phyloP scores from a whole-genome alignment of 2,329 filamentous ascomycete species.

The Nannizzia gypsea region DNA sequence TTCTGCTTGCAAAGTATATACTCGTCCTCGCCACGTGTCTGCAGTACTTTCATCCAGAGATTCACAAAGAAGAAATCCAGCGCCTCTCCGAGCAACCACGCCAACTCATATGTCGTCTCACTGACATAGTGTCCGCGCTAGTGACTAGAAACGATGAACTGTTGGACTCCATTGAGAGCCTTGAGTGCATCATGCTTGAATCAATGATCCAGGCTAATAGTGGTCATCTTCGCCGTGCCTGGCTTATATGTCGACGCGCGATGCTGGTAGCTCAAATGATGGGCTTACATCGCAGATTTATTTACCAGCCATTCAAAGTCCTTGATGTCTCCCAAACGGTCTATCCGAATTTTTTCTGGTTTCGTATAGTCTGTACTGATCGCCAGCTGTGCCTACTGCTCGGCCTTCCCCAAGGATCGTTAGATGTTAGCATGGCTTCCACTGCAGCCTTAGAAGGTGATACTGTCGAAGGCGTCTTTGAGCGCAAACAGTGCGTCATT shows the following conservation, averaged over 20 bases:
- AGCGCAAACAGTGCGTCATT: constrained; percentile 35
- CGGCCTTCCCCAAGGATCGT: constrained; percentile 26
- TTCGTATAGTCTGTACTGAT: constrained; percentile 29
- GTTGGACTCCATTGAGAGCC: constrained; percentile 28
- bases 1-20: constrained; percentile 38
- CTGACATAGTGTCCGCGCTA: constrained; percentile 20
- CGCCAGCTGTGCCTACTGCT: constrained; percentile 32
- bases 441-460: constrained; percentile 23
- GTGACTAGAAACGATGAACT: constrained; percentile 33
- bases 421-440: constrained; percentile 14
- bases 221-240: constrained; percentile 33
- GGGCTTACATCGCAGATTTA: constrained; percentile 25
- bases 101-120: constrained; percentile 21
- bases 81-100: neutral
- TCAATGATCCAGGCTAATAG: constrained; percentile 27
- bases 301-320: constrained; percentile 16
- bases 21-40: constrained; percentile 38
- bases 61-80: neutral
- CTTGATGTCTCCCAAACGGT: constrained; percentile 10
- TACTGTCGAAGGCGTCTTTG: constrained; percentile 33
- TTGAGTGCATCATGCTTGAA: constrained; percentile 36
- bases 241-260: constrained; percentile 30
- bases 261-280: constrained; percentile 33
- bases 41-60: constrained; percentile 35
- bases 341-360: constrained; percentile 27